Percentiles rank a stretch among this genome's conserved stretches.
Conservation (phyloP, 768 basidiomycete genomes). For the Mycena epipterygia region DNA sequence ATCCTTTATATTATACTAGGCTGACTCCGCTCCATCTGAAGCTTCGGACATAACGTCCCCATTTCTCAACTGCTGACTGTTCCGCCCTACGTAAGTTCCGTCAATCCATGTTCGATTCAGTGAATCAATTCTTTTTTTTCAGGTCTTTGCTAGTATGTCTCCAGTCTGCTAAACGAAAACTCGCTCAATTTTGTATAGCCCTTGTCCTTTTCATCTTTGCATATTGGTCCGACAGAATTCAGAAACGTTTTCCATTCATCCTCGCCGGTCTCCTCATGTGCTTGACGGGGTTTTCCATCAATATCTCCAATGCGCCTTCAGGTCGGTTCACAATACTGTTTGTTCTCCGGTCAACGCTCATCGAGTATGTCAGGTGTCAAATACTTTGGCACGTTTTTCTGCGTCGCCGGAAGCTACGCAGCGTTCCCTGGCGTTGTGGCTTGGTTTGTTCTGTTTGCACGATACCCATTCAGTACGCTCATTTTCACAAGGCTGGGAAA, state of each 20-base stretch:
- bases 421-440: constrained; percentile 71
- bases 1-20: not conserved
- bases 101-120: not conserved
- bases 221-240: constrained; percentile 69
- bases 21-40: constrained; percentile 36
- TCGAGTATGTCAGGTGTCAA: constrained; percentile 59
- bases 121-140: not conserved
- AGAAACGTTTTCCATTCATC: constrained; percentile 73
- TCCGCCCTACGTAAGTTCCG: constrained; percentile 64
- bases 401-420: constrained; percentile 72
- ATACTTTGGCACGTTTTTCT: constrained; percentile 81
- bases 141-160: constrained; percentile 67
- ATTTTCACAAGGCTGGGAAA: constrained; percentile 69
- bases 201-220: constrained; percentile 64
- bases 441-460: constrained; percentile 57
- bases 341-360: not conserved
- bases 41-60: constrained; percentile 70
- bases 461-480: not conserved
- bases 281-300: constrained; percentile 73
- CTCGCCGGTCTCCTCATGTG: constrained; percentile 59
- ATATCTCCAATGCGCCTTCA: constrained; percentile 58
- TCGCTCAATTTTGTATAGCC: constrained; percentile 50
- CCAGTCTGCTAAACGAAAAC: not conserved
- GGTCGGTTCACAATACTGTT: not conserved
- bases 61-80: constrained; percentile 77